phyloP scores from a whole-genome alignment of 305 asterid genomes.

The Coffea humblotiana region DNA sequence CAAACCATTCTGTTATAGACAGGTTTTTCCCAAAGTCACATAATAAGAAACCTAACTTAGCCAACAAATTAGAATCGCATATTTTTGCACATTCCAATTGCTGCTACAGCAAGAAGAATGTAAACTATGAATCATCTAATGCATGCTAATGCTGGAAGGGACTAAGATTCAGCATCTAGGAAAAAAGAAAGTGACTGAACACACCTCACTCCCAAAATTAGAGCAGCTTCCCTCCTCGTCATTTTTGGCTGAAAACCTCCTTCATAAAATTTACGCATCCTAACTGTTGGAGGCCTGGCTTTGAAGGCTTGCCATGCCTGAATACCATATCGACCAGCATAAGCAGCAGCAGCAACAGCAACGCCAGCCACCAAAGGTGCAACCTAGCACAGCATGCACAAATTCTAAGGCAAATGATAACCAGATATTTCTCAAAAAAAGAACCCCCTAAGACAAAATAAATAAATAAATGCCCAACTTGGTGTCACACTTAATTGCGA shows the following conservation, averaged over 20 bases:
- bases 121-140: background rate
- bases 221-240: conserved; percentile 91
- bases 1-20: background rate
- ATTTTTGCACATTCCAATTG: background rate
- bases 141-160: background rate
- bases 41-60: background rate
- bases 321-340: conserved; percentile 74
- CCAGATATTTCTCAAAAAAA: background rate
- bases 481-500: background rate
- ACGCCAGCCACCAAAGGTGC: conserved; percentile 70
- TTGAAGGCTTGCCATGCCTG: conserved; percentile 89
- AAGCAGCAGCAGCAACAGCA: conserved; percentile 80
- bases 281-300: conserved; percentile 77
- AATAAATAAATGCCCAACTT: background rate
- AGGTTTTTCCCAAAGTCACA: background rate
- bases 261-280: conserved; percentile 82
- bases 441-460: background rate
- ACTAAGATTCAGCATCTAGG: background rate
- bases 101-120: background rate
- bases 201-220: conserved; percentile 87
- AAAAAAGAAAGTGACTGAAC: conserved; percentile 12
- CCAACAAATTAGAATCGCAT: background rate
- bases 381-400: conserved; percentile 28
- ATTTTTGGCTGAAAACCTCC: conserved; percentile 92
- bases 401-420: background rate